phyloP scores from a whole-genome alignment of 2,329 filamentous ascomycete species.

The Paecilomyces niveus region DNA sequence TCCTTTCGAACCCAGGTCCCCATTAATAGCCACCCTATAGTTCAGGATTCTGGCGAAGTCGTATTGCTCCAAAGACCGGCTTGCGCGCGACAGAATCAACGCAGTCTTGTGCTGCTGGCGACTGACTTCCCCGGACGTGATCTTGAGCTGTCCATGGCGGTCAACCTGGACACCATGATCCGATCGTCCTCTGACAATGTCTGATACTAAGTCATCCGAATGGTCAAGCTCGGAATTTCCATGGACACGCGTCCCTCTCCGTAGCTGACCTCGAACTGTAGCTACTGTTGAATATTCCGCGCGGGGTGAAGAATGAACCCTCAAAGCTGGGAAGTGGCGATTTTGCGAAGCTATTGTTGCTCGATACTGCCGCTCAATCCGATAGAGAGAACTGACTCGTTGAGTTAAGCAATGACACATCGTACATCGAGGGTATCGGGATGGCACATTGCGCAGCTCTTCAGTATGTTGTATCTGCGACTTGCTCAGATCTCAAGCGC shows the following conservation, averaged over 20 bases:
- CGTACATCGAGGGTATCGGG: neutral
- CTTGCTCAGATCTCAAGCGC: neutral
- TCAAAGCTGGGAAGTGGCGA: neutral
- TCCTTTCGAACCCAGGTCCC: conserved; percentile 6
- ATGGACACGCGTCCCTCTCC: neutral
- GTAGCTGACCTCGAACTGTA: neutral
- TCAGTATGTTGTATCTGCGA: neutral
- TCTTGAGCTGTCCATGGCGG: conserved; percentile 6
- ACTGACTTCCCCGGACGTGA: conserved; percentile 7
- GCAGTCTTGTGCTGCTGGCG: conserved; percentile 11
- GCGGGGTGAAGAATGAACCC: neutral
- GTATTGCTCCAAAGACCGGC: conserved; percentile 10
- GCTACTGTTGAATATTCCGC: neutral
- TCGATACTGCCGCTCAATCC: neutral
- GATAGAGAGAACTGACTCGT: neutral
- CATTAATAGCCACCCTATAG: conserved; percentile 7
- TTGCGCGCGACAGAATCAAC: conserved; percentile 9
- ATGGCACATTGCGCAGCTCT: neutral
- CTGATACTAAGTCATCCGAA: conserved; percentile 4
- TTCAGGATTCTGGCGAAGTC: conserved; percentile 11
- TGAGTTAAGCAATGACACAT: neutral
- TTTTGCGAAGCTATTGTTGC: neutral
- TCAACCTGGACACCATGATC: conserved; percentile 8
- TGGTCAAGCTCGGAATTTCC: neutral
- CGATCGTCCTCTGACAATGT: conserved; percentile 8